Evolutionary conservation across 371 early-diverging fungal genomes (phyloP), one percentile per base, ranked within the genome.

Genomic region (Actinomortierella ambigua): DNA sequence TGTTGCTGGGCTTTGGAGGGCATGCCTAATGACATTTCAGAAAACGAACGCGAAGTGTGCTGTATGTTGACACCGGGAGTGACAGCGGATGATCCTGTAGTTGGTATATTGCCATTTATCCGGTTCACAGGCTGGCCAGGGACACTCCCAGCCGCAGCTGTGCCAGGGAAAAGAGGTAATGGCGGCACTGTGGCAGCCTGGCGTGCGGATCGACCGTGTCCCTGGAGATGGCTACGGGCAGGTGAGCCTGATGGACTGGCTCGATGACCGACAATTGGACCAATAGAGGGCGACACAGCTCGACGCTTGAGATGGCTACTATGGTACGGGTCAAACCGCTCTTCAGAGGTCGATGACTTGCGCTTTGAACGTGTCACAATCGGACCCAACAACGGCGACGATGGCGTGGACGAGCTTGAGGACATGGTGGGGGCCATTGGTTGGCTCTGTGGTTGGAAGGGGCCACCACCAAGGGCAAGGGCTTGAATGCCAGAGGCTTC

Each of bases 251-350:
- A 71, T 2, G 73, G 73, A 29, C 66, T 65, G 6, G 63, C 63
- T 27, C 73, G 66, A 50, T 65, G 65, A 15, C 73, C 62, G 20
- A 59, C 44, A 26, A 70, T 61, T 1, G 73, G 73, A 4, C 73
- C 66, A 48, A 71, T 65, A 2, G 73, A 71, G 3, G 73, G 73
- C 22, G 73, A 71, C 18, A 71, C 73, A 20, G 73, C 73, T 34
- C 66, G 54, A 7, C 73, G 62, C 47, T 71, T 71, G 14, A 71
- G 59, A 20, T 66, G 66, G 24, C 54, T 66, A 23, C 73, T 71
- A 43, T 65, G 62, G 29, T 71, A 71, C 0, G 73, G 73, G 11
- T 71, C 73, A 43, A 71, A 71, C n/a, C 73, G 46, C 8, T 71
- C 73, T n/a, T 71, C 73, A 13, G 66, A 71, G 5, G 66, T 71